Conservation (phyloP, 768 basidiomycete species). For the Sporobolomyces pararoseus region DNA sequence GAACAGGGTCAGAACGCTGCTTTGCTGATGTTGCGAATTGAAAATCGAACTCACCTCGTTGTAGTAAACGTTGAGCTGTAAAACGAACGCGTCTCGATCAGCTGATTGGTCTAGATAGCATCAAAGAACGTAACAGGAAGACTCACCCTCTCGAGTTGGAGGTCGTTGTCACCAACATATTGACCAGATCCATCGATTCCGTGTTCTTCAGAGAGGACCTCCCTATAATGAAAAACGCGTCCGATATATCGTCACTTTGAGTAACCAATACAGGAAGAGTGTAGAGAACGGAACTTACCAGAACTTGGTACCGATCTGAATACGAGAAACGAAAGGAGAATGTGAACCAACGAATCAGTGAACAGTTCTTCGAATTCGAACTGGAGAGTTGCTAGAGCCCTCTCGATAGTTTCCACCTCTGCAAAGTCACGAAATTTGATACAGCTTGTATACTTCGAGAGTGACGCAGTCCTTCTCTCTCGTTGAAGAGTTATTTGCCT, state of each 20-base stretch:
- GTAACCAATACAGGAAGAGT: no score
- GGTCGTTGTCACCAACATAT: constrained; percentile 88
- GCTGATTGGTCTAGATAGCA: constrained; percentile 43
- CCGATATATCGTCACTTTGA: no score
- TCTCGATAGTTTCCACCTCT: no score
- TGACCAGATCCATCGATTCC: constrained; percentile 52
- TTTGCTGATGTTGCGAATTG: no score
- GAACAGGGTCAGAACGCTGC: neutral
- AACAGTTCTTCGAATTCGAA: neutral
- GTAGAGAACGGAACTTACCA: constrained; percentile 47
- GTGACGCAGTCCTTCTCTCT: no score
- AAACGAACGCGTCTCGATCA: constrained; percentile 70
- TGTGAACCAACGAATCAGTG: neutral
- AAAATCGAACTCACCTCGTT: constrained; percentile 62
- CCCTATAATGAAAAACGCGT: no score
- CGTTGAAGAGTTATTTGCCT: no score
- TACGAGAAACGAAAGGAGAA: neutral
- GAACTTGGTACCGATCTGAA: constrained; percentile 50
- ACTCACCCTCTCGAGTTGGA: constrained; percentile 76
- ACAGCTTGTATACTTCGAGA: no score
- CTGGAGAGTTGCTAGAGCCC: no score
- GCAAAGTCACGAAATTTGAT: no score
- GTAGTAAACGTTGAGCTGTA: constrained; percentile 90
- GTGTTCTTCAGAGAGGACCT: constrained; percentile 97
- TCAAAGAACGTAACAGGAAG: neutral